Evolutionary conservation across 352 stramenopile genomes (phyloP), one percentile per base, ranked within the genome.

Genomic region (Achlya hypogyna): DNA sequence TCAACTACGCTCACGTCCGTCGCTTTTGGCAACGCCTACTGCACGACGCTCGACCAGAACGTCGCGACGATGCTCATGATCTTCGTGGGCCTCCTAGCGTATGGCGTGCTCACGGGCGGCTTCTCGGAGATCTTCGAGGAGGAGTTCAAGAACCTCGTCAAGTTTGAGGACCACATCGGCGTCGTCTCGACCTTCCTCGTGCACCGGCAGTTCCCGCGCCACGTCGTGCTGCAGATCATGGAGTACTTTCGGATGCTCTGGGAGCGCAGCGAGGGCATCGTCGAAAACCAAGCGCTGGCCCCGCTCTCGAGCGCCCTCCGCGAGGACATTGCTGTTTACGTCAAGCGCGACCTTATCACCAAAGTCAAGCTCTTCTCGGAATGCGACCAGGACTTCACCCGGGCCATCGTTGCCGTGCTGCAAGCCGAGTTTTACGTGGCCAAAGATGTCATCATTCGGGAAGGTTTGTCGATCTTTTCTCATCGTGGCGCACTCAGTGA

Each of bases 1-100:
- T 65, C 84, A 27, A 89, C 81, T 6, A 92, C 84, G 1, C 89
- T 93, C 78, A 90, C 85, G 23, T 91, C 81, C 0, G 76, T 87
- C n/a, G 84, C 82, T 0, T 93, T 91, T 51, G 85, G 85, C 5
- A 84, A 93, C 62, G 78, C 77, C 28, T 58, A 9, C 22, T 27
- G 42, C 1, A 67, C 60, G 38, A 58, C 60, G 32, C 35, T 59
- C 20, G 25, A 14, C 3, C 40, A 92, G 71, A 89, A 74, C 32
- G 38, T 78, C 23, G 75, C 73, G 14, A 76, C 71, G 1, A 77
- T 85, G 42, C 69, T 73, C 5, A 76, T 91, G 25, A 89, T 91
- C 47, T 75, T 90, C 22, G 69, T 88, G 29, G 88, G 80, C 0
- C 73, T 91, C 51, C 72, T 53, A 32, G 72, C 86, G n/a, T 91